Conservation (phyloP, 2,329 filamentous ascomycete species). For the Aspergillus cejpii region DNA sequence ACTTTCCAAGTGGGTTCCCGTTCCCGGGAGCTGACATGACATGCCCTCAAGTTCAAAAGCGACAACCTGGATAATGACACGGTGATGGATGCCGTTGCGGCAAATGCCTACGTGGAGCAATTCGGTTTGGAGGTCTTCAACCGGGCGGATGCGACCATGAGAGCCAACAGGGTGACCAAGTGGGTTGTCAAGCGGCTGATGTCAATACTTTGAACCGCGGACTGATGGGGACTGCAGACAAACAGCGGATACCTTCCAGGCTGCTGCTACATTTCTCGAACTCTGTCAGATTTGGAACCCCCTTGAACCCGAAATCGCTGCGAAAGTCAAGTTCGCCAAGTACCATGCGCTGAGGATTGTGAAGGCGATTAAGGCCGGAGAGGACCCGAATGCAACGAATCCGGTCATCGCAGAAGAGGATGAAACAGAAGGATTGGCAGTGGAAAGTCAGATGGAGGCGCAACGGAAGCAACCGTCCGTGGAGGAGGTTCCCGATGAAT, state of each 20-base stretch:
- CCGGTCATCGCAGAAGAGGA: conserved; percentile 57
- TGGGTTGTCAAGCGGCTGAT: conserved; percentile 32
- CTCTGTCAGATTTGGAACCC: conserved; percentile 76
- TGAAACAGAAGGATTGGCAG: conserved; percentile 37
- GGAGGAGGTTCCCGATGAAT: conserved; percentile 55
- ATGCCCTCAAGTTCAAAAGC: conserved; percentile 54
- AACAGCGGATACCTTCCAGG: conserved; percentile 90
- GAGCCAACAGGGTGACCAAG: conserved; percentile 76
- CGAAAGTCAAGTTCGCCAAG: conserved; percentile 94
- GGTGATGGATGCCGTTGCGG: conserved; percentile 75
- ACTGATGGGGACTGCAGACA: conserved; percentile 51
- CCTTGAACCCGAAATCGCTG: conserved; percentile 64
- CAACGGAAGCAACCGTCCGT: conserved; percentile 49
- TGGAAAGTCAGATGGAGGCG: conserved; percentile 62
- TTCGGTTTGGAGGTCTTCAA: conserved; percentile 86
- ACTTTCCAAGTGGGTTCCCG: too few relatives aligned
- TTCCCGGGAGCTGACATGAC: conserved; percentile 5
- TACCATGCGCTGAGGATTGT: conserved; percentile 89
- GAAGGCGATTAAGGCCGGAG: conserved; percentile 82
- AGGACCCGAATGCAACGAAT: conserved; percentile 88
- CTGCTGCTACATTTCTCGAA: conserved; percentile 86
- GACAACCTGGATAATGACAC: conserved; percentile 72
- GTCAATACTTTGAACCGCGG: conserved; percentile 7
- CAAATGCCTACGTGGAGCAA: conserved; percentile 87
- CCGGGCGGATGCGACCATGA: conserved; percentile 73